Conservation (phyloP, 129 eudicot genomes). For the Chrysanthemum seticuspe region DNA sequence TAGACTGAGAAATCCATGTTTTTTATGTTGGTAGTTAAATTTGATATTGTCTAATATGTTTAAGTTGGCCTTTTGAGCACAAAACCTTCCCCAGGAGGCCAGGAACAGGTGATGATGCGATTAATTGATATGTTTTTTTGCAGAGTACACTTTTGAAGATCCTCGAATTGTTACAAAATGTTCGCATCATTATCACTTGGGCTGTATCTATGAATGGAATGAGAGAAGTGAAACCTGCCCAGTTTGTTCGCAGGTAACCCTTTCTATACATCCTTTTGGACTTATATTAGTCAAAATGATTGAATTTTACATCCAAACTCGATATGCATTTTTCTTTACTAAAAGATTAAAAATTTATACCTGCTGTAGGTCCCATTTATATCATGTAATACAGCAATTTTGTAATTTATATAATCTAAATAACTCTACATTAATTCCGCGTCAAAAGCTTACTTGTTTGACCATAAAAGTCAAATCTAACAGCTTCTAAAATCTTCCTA, state of each 20-base stretch:
- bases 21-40: too few relatives aligned
- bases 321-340: neutral
- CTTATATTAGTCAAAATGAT: constrained; percentile 14
- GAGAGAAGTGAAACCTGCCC: constrained; percentile 45
- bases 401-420: neutral
- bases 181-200: constrained; percentile 36
- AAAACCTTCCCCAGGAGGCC: too few relatives aligned
- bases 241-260: constrained; percentile 36
- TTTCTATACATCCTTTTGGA: neutral
- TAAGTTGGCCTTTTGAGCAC: neutral
- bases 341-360: neutral
- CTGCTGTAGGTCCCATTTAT: neutral
- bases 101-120: neutral
- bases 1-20: too few relatives aligned
- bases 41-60: neutral
- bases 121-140: constrained; percentile 13
- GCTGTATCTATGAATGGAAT: constrained; percentile 40
- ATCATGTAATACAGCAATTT: neutral
- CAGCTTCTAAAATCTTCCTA: neutral
- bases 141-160: constrained; percentile 39
- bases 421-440: neutral
- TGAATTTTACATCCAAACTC: neutral
- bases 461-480: constrained; percentile 21
- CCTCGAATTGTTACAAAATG: constrained; percentile 43
- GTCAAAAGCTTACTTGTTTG: constrained; percentile 8